Percentiles rank a stretch among this genome's conserved stretches.
phyloP scores from a whole-genome alignment of 345 rosid genomes.

The Populus ilicifolia region DNA sequence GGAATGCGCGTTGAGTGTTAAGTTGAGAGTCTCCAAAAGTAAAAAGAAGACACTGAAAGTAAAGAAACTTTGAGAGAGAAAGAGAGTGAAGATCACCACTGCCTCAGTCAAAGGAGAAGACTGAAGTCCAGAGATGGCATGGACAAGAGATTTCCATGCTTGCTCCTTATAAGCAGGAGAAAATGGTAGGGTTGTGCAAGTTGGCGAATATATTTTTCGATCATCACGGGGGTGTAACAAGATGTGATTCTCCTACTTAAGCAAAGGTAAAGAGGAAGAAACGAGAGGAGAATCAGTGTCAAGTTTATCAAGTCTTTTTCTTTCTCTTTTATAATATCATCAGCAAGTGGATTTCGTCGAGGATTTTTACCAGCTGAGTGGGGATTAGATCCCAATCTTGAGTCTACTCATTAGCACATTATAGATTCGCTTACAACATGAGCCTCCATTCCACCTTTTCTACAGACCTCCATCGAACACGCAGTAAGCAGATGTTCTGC shows the following conservation, averaged over 20 bases:
- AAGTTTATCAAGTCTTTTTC: conserved; percentile 25
- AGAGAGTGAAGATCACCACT: background rate
- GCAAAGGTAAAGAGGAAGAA: conserved; percentile 23
- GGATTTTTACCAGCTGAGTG: conserved; percentile 31
- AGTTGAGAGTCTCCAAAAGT: background rate
- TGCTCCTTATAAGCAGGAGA: conserved; percentile 42
- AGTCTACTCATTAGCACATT: conserved; percentile 12
- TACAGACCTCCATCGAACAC: conserved; percentile 9
- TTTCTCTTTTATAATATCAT: conserved; percentile 29
- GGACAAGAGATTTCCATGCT: conserved; percentile 31
- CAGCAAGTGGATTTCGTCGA: conserved; percentile 23
- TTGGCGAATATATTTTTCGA: conserved; percentile 34
- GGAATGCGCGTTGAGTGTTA: background rate
- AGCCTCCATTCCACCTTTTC: conserved; percentile 8
- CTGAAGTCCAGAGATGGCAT: conserved; percentile 40
- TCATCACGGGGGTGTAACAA: conserved; percentile 2
- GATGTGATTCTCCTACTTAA: conserved; percentile 40
- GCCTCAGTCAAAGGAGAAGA: conserved; percentile 33
- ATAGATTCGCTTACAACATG: conserved; percentile 26
- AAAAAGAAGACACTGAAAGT: conserved; percentile 2
- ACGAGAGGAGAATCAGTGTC: conserved; percentile 24
- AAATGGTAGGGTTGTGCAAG: conserved; percentile 34
- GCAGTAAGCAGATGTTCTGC: conserved; percentile 26
- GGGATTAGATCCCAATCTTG: conserved; percentile 42
- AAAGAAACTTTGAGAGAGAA: conserved; percentile 7